phyloP scores from a whole-genome alignment of 345 rosid genomes.

The Linum tenue region DNA sequence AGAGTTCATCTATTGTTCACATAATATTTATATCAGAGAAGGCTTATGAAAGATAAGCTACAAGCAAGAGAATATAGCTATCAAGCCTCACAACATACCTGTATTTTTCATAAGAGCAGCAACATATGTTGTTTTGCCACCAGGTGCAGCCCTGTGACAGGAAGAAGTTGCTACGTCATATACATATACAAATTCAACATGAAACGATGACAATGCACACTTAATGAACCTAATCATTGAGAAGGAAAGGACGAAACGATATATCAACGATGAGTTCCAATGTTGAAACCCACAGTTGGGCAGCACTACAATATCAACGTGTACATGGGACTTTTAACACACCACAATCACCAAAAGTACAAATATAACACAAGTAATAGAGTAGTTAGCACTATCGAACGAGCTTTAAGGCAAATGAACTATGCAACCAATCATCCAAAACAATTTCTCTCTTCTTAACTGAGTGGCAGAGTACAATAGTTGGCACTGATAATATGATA shows the following conservation, averaged over 20 bases:
- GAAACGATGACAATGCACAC: too few species aligned
- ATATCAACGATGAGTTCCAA: not conserved
- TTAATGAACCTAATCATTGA: too few species aligned
- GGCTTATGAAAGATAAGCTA: not conserved
- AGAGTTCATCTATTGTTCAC: not conserved
- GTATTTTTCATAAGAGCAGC: constrained; percentile 81
- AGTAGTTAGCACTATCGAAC: too few species aligned
- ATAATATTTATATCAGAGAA: not conserved
- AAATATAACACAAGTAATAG: not conserved
- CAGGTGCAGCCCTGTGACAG: too few species aligned
- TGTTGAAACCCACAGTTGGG: not conserved
- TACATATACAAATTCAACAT: too few species aligned
- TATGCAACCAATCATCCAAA: too few species aligned
- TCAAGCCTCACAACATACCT: constrained; percentile 37
- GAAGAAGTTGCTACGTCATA: too few species aligned
- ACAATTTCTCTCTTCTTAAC: too few species aligned
- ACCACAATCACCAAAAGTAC: constrained; percentile 6
- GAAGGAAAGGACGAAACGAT: too few species aligned
- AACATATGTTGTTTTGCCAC: constrained; percentile 75
- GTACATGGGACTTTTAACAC: not conserved
- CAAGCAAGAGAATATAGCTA: not conserved
- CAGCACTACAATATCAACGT: not conserved
- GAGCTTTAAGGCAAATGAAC: too few species aligned
- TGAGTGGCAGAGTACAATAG: too few species aligned
- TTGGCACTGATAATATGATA: too few species aligned